These are phyloP conservation scores for Sapria himalayana DNA, from an alignment of 345 rosid genomes.

Conservation along the genomic window DNA sequence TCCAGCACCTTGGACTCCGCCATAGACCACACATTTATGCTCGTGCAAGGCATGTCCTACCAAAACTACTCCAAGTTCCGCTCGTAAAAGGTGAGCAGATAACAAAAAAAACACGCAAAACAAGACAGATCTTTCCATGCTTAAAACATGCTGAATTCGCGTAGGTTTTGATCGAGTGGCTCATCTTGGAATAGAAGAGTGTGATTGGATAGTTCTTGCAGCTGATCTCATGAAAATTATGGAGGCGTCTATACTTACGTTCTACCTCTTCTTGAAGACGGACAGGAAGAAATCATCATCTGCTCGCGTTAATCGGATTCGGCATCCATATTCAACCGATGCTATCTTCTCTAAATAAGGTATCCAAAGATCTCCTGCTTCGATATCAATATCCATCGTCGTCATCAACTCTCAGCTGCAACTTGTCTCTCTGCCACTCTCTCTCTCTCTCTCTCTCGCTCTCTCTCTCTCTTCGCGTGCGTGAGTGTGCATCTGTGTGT, in stretches of 20 bases:
- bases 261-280: slow-evolving; percentile 49
- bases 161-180: no score
- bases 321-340: slow-evolving; percentile 48
- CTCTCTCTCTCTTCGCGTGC: no score
- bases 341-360: slow-evolving; percentile 63
- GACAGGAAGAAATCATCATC: slow-evolving; percentile 45
- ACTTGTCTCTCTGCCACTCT: no score
- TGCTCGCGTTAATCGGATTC: slow-evolving; percentile 45
- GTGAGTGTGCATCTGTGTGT: no score
- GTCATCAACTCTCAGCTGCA: no score
- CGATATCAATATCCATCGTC: no score
- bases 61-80: slow-evolving; percentile 77
- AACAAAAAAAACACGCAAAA: no score
- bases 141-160: no score
- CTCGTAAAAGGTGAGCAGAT: slow-evolving; percentile 58
- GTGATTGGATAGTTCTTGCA: slow-evolving; percentile 30
- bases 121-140: no score
- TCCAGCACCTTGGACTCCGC: slow-evolving; percentile 51
- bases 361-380: no score
- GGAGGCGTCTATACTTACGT: slow-evolving; percentile 46
- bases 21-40: slow-evolving; percentile 56
- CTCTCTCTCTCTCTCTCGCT: no score
- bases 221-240: slow-evolving; percentile 43
- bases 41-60: slow-evolving; percentile 53
- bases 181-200: slow-evolving; percentile 41